Conservation (phyloP, 257 asterid genomes). For the Cordia subcordata region DNA sequence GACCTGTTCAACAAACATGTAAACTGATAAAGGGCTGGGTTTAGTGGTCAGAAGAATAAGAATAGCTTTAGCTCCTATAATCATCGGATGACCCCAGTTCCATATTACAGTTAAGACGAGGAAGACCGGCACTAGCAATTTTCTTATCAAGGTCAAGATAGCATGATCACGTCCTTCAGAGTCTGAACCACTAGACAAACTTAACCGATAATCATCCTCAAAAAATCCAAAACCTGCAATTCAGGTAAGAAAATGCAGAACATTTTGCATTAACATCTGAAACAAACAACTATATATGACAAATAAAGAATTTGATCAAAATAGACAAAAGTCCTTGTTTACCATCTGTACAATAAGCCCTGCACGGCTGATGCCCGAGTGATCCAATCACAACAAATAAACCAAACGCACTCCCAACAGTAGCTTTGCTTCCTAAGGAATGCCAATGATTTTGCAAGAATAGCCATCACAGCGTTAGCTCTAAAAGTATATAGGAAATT, state of each 20-base stretch:
- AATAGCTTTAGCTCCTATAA: conserved; percentile 28
- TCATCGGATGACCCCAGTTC: conserved; percentile 51
- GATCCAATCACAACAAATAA: conserved; percentile 29
- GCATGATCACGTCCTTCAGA: conserved; percentile 15
- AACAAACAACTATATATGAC: not conserved
- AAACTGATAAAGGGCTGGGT: conserved; percentile 37
- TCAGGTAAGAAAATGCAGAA: not conserved
- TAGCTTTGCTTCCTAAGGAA: conserved; percentile 20
- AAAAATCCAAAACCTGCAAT: conserved; percentile 23
- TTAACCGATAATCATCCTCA: conserved; percentile 15
- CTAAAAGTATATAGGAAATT: not conserved
- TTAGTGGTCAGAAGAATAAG: conserved; percentile 33
- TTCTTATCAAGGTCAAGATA: conserved; percentile 20
- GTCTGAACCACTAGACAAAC: conserved; percentile 12
- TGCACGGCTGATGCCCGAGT: conserved; percentile 14
- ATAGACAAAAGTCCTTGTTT: conserved; percentile 2
- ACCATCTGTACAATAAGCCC: conserved; percentile 34
- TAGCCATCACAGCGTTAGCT: not conserved
- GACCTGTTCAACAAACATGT: conserved; percentile 42
- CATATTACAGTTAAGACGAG: conserved; percentile 25
- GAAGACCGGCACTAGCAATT: conserved; percentile 34
- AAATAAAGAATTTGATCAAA: not conserved
- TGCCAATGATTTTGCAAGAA: conserved; percentile 6
- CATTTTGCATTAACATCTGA: not conserved
- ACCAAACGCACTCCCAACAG: conserved; percentile 17